A percentile compares a stretch with the other conserved stretches of the same genome.
Conservation (phyloP, 352 stramenopile species). For the Phytopythium kandeliae region DNA sequence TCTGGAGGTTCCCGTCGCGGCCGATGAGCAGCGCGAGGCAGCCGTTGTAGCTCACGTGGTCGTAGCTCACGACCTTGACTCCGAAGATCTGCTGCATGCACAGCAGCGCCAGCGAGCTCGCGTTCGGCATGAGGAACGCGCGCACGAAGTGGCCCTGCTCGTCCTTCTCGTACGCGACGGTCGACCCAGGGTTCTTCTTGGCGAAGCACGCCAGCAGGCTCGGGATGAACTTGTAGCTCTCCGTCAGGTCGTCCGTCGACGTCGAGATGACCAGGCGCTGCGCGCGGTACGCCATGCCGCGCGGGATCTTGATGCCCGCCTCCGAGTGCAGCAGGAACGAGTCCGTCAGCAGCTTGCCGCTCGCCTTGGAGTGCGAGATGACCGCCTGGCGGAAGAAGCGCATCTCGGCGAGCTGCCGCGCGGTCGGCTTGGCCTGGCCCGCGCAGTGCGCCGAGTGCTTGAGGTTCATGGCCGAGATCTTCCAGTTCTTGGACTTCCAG, state of each 20-base stretch:
- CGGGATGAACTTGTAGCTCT: slow-evolving; percentile 82
- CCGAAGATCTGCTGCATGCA: slow-evolving; percentile 64
- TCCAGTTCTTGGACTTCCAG: slow-evolving; percentile 86
- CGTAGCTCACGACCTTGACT: slow-evolving; percentile 67
- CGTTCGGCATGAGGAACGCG: slow-evolving; percentile 62
- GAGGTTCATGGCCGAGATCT: slow-evolving; percentile 86
- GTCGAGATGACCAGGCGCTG: slow-evolving; percentile 58
- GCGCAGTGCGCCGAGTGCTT: slow-evolving; percentile 67
- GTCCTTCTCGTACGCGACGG: slow-evolving; percentile 56
- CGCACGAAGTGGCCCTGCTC: slow-evolving; percentile 59
- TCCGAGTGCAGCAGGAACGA: slow-evolving; percentile 66
- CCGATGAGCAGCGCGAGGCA: slow-evolving; percentile 53
- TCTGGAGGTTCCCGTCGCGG: slow-evolving; percentile 63
- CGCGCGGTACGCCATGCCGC: slow-evolving; percentile 66
- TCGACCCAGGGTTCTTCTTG: slow-evolving; percentile 67
- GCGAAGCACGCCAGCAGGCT: slow-evolving; percentile 64
- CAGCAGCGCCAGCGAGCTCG: slow-evolving; percentile 33
- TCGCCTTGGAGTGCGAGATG: slow-evolving; percentile 72
- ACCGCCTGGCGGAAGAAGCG: slow-evolving; percentile 70
- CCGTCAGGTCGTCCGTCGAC: slow-evolving; percentile 66
- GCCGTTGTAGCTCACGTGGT: slow-evolving; percentile 65
- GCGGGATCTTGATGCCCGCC: slow-evolving; percentile 58
- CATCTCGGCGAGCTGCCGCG: slow-evolving; percentile 73
- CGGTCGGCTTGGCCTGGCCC: slow-evolving; percentile 59
- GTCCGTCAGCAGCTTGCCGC: slow-evolving; percentile 74